Evolutionary conservation across 208 protist species (phyloP).

Genomic region (Trypanosoma mega): DNA sequence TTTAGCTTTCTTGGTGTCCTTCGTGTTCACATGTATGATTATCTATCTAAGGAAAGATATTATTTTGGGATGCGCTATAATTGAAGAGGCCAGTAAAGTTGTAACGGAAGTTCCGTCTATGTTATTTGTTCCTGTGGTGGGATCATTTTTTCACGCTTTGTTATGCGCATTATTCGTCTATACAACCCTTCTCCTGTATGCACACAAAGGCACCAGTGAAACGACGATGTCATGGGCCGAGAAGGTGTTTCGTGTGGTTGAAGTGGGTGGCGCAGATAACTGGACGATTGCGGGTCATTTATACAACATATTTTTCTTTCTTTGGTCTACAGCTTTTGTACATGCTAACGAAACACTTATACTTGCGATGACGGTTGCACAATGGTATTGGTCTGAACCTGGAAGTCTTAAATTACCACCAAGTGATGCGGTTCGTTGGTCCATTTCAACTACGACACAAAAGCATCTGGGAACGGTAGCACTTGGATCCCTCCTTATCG

Average conservation of each 20-base stretch:
- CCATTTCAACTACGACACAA: conserved; percentile 26
- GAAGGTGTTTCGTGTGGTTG: neutral
- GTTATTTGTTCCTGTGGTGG: conserved; percentile 50
- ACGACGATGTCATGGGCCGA: neutral
- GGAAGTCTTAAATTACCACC: conserved; percentile 32
- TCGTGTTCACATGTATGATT: conserved; percentile 32
- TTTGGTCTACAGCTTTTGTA: conserved; percentile 59
- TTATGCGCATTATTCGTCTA: conserved; percentile 45
- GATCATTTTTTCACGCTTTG: conserved; percentile 20
- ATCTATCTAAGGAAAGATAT: conserved; percentile 51
- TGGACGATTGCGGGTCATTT: conserved; percentile 21
- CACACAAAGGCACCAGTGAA: neutral
- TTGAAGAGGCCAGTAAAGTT: conserved; percentile 52
- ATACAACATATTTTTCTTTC: conserved; percentile 64
- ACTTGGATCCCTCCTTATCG: conserved; percentile 86
- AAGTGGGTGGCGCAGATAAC: neutral
- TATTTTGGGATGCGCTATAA: conserved; percentile 47
- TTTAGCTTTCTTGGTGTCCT: neutral
- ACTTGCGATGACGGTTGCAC: conserved; percentile 52
- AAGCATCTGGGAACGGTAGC: conserved; percentile 85
- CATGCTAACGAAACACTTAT: conserved; percentile 37
- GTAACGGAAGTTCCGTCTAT: conserved; percentile 41
- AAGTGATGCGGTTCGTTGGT: conserved; percentile 9
- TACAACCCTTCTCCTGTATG: conserved; percentile 19
- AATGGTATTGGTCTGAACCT: conserved; percentile 65